Base-by-base conservation (phyloP, 768 basidiomycete species). In the Rubroboletus satanas region DNA sequence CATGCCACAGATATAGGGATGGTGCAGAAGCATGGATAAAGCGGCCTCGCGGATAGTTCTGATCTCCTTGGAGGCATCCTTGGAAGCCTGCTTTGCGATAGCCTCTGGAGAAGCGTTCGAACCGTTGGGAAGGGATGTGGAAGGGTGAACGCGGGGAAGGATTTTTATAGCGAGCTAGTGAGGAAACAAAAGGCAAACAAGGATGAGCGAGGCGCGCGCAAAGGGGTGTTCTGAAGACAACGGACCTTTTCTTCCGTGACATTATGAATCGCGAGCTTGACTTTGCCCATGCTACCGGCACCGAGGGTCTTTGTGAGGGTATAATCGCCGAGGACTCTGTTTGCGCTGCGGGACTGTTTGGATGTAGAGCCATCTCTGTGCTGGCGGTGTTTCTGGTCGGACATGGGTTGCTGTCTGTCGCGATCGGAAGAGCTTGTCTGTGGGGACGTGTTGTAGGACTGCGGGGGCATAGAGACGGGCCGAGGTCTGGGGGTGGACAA, bases 1-100 rank as follows among this genome's bases (percentile, higher is more conserved):
- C 96, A 98, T 99, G 53, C 97, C 97, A 70, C 96, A 98, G 68
- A 99, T 92, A 72, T 98, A 98, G 2, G 97, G 97, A 68, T 99
- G 97, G 67, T 98, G 93, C 31, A 99, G 84, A 44, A 99, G 83
- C 79, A 98, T 87, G 37, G 91, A 94, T 31, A 99, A 79, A 1
- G 91, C 92, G 0, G 96, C 97, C 75, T 99, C 97, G 32, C 97
- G 88, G 58, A 98, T 82, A 1, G 94, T 98, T 23, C 97, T 83
- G 60, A 93, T 89, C 74, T 99, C 97, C 74, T 99, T 99, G 15
- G 91, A 92, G 42, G 90, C 90, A 63, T 99, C 97, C 81, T 95
- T 77, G 62, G 79, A 79, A 23, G 89, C 89, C 62, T 92, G 90
- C 65, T 92, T 92, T 51, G 87, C 85, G 9, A 78, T 74, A 18